Evolutionary conservation across 805 yeast genomes (phyloP).

Genomic region (Candida wancherniae): DNA sequence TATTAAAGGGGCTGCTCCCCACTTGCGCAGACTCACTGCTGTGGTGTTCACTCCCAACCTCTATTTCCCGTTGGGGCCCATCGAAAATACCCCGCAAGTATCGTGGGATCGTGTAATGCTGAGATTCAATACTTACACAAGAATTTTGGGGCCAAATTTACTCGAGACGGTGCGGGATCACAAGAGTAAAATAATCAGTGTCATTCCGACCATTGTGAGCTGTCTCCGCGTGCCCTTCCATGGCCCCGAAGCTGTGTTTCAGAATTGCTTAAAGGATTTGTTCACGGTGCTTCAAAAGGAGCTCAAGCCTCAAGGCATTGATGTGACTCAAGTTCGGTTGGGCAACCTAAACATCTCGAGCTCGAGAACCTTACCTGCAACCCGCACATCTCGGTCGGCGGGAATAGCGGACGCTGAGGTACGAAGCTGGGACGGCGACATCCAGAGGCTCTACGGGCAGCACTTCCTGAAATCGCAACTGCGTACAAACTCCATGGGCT

Average conservation of each 20-base stretch:
- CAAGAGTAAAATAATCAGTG: slow-evolving; percentile 40
- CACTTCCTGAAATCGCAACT: slow-evolving; percentile 29
- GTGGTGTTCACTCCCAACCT: slow-evolving; percentile 68
- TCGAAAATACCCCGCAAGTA: slow-evolving; percentile 48
- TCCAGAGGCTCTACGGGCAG: slow-evolving; percentile 28
- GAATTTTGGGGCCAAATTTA: slow-evolving; percentile 51
- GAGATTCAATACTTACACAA: slow-evolving; percentile 45
- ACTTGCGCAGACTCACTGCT: slow-evolving; percentile 54
- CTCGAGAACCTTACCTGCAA: slow-evolving; percentile 14
- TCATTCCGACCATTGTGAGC: slow-evolving; percentile 55
- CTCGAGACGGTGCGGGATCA: slow-evolving; percentile 50
- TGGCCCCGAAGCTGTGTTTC: slow-evolving; percentile 56
- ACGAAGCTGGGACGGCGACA: slow-evolving; percentile 35
- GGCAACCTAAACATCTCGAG: slow-evolving; percentile 36
- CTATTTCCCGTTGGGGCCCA: slow-evolving; percentile 63
- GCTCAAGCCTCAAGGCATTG: slow-evolving; percentile 28
- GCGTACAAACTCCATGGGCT: slow-evolving; percentile 29
- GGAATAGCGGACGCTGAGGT: slow-evolving; percentile 33
- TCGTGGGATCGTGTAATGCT: slow-evolving; percentile 51
- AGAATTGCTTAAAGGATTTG: slow-evolving; percentile 37
- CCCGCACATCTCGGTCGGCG: slow-evolving; percentile 19
- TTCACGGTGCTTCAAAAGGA: slow-evolving; percentile 35
- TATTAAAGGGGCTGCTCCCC: slow-evolving; percentile 54
- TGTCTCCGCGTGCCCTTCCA: slow-evolving; percentile 56
- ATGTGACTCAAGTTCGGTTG: slow-evolving; percentile 36